A percentile compares a stretch with the other conserved stretches of the same genome.
Conservation (phyloP, 345 rosid genomes). For the Sapria himalayana region DNA sequence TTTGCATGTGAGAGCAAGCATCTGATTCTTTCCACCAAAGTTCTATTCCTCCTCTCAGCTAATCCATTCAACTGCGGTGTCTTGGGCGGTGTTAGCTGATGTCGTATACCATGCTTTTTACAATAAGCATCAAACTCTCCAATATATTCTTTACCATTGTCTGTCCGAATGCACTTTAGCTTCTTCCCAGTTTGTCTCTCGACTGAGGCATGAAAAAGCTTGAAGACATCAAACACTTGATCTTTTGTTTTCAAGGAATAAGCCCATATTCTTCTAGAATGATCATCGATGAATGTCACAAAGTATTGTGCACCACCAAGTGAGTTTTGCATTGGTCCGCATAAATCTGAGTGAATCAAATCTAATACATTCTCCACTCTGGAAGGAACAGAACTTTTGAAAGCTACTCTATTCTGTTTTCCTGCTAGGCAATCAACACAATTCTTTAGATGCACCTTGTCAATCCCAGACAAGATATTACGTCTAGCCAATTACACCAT, state of each 20-base stretch:
- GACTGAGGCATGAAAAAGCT: not conserved
- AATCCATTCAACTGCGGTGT: too few species aligned
- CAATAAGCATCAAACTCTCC: not conserved
- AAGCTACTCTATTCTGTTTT: not conserved
- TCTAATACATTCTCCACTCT: not conserved
- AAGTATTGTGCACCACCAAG: not conserved
- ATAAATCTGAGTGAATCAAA: not conserved
- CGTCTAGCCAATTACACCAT: not conserved
- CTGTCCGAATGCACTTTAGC: not conserved
- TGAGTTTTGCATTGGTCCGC: too few species aligned
- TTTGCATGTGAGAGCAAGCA: too few species aligned
- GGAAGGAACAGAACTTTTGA: not conserved
- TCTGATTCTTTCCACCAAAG: too few species aligned
- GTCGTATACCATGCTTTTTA: not conserved
- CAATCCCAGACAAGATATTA: not conserved
- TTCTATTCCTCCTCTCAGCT: not conserved
- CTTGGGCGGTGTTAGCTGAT: not conserved
- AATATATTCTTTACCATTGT: not conserved
- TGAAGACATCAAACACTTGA: not conserved
- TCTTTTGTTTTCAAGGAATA: too few species aligned
- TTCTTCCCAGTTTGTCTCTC: not conserved
- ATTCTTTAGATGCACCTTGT: not conserved
- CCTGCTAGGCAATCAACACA: not conserved
- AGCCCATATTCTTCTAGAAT: too few species aligned
- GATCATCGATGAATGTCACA: not conserved